Percentiles rank a stretch among this genome's conserved stretches.
These are phyloP conservation scores for Lachancea meyersii DNA, from an alignment of 805 yeast species.

Conservation along the genomic window DNA sequence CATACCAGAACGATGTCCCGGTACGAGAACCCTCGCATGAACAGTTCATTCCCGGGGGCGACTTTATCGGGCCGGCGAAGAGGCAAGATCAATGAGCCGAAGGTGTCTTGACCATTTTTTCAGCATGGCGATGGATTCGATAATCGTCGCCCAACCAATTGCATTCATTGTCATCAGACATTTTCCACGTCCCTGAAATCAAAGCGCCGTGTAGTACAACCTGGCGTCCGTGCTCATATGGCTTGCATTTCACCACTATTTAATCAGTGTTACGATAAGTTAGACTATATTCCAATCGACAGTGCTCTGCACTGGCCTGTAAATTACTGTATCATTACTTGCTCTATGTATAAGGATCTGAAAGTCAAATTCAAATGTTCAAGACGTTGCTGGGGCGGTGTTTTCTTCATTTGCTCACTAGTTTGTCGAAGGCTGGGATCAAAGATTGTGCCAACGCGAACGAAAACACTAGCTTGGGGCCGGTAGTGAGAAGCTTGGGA, in stretches of 20 bases:
- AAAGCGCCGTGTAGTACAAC: too few relatives aligned
- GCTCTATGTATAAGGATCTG: background rate
- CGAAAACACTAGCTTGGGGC: conserved; percentile 97
- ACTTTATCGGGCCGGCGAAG: background rate
- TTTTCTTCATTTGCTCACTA: conserved; percentile 31
- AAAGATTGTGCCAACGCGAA: conserved; percentile 95
- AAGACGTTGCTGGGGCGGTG: background rate
- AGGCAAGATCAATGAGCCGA: background rate
- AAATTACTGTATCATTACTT: background rate
- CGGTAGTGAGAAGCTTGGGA: conserved; percentile 94
- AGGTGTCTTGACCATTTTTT: background rate
- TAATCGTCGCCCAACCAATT: background rate
- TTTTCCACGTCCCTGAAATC: background rate
- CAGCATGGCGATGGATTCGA: background rate
- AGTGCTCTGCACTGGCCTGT: background rate
- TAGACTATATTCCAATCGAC: background rate
- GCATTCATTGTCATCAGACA: background rate
- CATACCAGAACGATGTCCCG: background rate
- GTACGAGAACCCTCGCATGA: background rate
- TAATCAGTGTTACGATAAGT: background rate
- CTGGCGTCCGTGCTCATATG: background rate
- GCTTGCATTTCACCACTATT: background rate
- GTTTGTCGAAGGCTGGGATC: conserved; percentile 89
- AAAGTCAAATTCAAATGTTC: background rate
- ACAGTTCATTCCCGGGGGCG: background rate